phyloP scores from a whole-genome alignment of 2,329 filamentous ascomycete genomes.

The Dactylonectria estremocensis region DNA sequence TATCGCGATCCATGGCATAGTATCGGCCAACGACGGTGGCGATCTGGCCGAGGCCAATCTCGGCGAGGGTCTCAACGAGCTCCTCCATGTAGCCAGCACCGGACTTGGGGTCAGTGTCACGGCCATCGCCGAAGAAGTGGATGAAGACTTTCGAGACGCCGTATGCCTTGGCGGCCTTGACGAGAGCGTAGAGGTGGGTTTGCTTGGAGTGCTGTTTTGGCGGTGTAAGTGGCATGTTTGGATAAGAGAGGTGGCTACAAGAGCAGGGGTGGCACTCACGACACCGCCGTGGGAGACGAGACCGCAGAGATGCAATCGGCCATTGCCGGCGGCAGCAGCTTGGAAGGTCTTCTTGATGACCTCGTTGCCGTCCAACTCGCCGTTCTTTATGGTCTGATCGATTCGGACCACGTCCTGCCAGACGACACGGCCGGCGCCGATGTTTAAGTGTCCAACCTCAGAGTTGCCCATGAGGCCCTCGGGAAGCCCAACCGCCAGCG shows the following conservation, averaged over 20 bases:
- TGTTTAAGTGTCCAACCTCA: slow-evolving; percentile 98
- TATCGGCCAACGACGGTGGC: slow-evolving; percentile 96
- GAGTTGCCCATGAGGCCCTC: slow-evolving; percentile 99
- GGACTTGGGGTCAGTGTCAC: slow-evolving; percentile 98
- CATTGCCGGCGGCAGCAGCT: slow-evolving; percentile 87
- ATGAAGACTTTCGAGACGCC: slow-evolving; percentile 94
- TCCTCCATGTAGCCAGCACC: slow-evolving; percentile 90
- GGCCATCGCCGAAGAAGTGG: slow-evolving; percentile 98
- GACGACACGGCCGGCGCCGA: slow-evolving; percentile 95
- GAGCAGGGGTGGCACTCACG: slow-evolving; percentile 59
- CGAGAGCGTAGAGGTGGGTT: slow-evolving; percentile 88
- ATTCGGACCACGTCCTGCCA: slow-evolving; percentile 99
- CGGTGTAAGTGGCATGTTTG: slow-evolving; percentile 31
- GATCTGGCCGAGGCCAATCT: slow-evolving; percentile 89
- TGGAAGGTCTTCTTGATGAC: slow-evolving; percentile 85
- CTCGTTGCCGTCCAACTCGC: slow-evolving; percentile 81
- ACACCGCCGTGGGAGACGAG: slow-evolving; percentile 97
- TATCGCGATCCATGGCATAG: slow-evolving; percentile 99
- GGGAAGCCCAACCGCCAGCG: slow-evolving; percentile 93
- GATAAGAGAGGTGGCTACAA: background rate
- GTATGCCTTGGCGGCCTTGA: slow-evolving; percentile 91
- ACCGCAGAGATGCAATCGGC: slow-evolving; percentile 91
- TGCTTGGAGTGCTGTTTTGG: slow-evolving; percentile 87
- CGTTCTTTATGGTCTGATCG: slow-evolving; percentile 91
- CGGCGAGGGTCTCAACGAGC: slow-evolving; percentile 84